Conservation (phyloP, 768 basidiomycete species). For the Cystobasidium onofrii region DNA sequence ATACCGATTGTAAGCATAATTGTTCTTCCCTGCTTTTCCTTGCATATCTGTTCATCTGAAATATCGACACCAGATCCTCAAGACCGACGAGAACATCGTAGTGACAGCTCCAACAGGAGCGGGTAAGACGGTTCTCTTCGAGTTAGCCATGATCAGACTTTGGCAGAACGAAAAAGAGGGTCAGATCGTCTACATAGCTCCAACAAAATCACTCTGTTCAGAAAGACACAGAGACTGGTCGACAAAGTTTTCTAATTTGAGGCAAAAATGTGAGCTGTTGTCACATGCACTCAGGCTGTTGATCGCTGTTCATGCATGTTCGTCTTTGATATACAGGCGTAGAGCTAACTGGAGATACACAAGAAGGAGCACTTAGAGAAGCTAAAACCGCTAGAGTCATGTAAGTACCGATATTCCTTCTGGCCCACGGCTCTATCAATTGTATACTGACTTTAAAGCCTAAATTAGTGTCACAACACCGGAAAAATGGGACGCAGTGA, state of each 20-base stretch:
- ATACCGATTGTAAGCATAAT: slow-evolving; percentile 58
- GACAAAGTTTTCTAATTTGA: slow-evolving; percentile 55
- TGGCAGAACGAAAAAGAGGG: slow-evolving; percentile 49
- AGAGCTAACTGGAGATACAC: slow-evolving; percentile 83
- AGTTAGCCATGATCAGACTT: slow-evolving; percentile 75
- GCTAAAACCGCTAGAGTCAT: slow-evolving; percentile 71
- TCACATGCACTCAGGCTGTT: too few relatives aligned
- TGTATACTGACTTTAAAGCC: too few relatives aligned
- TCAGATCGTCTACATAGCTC: slow-evolving; percentile 72
- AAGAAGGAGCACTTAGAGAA: slow-evolving; percentile 62
- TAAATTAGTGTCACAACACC: slow-evolving; percentile 55
- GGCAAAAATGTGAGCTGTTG: background rate
- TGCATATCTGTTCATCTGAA: slow-evolving; percentile 49
- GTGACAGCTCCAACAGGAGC: slow-evolving; percentile 78
- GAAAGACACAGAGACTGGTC: slow-evolving; percentile 80
- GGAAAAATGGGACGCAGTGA: slow-evolving; percentile 94
- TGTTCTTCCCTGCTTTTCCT: background rate
- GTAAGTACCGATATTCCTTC: too few relatives aligned
- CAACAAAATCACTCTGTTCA: slow-evolving; percentile 67
- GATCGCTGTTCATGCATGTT: too few relatives aligned
- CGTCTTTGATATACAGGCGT: too few relatives aligned
- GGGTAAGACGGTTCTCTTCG: slow-evolving; percentile 92
- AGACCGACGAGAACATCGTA: slow-evolving; percentile 46
- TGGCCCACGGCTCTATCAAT: too few relatives aligned
- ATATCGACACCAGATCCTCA: slow-evolving; percentile 40